Base-by-base conservation (phyloP, 805 yeast genomes). In the Yamadazyma akitaensis region DNA sequence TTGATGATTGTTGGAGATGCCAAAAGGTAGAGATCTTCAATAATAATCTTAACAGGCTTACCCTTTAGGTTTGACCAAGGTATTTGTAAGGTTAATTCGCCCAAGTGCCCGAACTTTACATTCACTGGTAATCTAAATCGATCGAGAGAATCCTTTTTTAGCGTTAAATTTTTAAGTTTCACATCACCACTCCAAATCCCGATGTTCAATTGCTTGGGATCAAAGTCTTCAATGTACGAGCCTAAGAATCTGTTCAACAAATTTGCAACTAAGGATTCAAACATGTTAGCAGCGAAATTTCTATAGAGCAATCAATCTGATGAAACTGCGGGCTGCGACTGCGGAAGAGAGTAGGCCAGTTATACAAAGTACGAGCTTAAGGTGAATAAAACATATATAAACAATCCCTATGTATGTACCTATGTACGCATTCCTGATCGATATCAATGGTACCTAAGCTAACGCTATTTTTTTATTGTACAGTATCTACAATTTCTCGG, bases 151-250 rank as follows among this genome's bases (percentile, higher is more conserved):
- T 91, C 97, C 51, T 86, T 85, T 66, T 88, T 89, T 49, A 94
- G 72, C 47, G 84, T 77, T 51, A 95, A 76, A 61, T 91, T 83
- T 51, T 76, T 77, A 45, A 94, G 72, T 61, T 88, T 88, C 26
- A 91, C 98, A 71, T 94, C 98, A 32, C 99, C 99, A 58, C 90
- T 81, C 96, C 98, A 91, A 30, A 94, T 90, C 5, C 98, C 99
- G 46, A 94, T 91, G 57, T 94, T 91, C 58, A 94, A 71, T 60
- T 94, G 97, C 55, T 87, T 88, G 14, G 98, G 90, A 68, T 94
- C 99, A 64, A 94, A 94, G 66, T 95, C 88, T 67, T 95, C 96
- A 41, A 92, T 90, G 63, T 90, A 89, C 26, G 81, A 73, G 1
- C 89, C 89, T 37, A 83, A 62, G 48, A 82, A 74, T 53, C 85